Evolutionary conservation across 768 basidiomycete species (phyloP).

Genomic region (Pleurotus pulmonarius): DNA sequence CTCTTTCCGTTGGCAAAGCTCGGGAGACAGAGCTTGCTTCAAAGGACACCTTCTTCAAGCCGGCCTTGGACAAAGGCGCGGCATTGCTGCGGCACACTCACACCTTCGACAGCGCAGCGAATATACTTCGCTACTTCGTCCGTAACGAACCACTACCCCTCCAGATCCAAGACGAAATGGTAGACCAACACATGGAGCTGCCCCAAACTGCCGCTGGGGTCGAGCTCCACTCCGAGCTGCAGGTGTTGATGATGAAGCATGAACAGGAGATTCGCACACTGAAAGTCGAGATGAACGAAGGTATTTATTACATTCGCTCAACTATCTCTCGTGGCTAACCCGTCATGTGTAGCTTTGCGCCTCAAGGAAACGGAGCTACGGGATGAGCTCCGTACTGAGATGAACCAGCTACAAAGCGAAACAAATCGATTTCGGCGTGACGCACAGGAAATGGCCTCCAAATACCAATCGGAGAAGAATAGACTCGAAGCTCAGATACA

Average conservation of each 20-base stretch:
- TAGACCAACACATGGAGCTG: conserved; percentile 43
- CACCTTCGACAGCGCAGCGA: not conserved
- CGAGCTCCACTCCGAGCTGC: conserved; percentile 47
- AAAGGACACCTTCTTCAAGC: not conserved
- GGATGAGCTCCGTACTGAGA: conserved; percentile 31
- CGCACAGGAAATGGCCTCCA: conserved; percentile 7
- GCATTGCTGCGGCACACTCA: not conserved
- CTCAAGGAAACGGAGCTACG: conserved; percentile 32
- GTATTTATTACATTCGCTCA: not conserved
- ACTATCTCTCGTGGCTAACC: no score
- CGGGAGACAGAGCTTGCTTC: conserved; percentile 4
- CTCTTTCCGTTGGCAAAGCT: conserved; percentile 22
- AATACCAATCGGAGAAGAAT: conserved; percentile 11
- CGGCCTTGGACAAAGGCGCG: not conserved
- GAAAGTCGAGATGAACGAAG: conserved; percentile 39
- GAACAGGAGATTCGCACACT: conserved; percentile 43
- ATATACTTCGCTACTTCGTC: conserved; percentile 26
- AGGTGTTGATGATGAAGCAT: conserved; percentile 41
- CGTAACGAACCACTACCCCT: conserved; percentile 37
- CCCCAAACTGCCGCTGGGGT: conserved; percentile 50
- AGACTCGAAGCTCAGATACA: not conserved
- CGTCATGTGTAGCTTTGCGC: not conserved
- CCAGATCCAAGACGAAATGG: conserved; percentile 53
- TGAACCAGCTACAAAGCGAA: conserved; percentile 27
- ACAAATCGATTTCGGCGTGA: conserved; percentile 26